These are phyloP conservation scores for Mycena latifolia DNA, from an alignment of 768 basidiomycete genomes.

Conservation along the genomic window DNA sequence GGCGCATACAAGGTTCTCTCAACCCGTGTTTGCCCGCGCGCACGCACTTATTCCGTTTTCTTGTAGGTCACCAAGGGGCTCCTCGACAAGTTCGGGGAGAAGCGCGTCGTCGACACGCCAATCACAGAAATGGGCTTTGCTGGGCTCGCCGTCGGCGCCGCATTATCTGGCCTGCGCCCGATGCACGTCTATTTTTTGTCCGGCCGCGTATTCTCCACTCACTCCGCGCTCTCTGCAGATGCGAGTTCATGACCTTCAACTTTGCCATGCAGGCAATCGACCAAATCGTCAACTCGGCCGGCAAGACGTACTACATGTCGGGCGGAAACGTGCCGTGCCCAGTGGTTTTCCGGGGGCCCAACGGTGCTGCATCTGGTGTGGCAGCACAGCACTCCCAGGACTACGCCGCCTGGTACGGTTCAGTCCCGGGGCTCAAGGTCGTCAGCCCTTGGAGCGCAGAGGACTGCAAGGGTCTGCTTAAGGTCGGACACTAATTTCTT, in stretches of 20 bases:
- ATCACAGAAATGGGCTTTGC: slow-evolving; percentile 99
- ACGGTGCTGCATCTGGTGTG: slow-evolving; percentile 98
- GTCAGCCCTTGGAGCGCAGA: slow-evolving; percentile 98
- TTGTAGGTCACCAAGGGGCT: slow-evolving; percentile 95
- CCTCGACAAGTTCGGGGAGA: slow-evolving; percentile 99
- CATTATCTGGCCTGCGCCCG: slow-evolving; percentile 93
- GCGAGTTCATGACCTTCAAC: slow-evolving; percentile 99
- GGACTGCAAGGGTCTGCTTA: slow-evolving; percentile 98
- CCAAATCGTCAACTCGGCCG: slow-evolving; percentile 99
- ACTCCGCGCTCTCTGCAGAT: slow-evolving; percentile 58
- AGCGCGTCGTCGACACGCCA: slow-evolving; percentile 96
- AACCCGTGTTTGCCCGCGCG: neutral
- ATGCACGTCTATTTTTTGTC: slow-evolving; percentile 63
- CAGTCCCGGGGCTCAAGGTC: slow-evolving; percentile 96
- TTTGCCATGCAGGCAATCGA: slow-evolving; percentile 99
- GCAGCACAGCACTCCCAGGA: slow-evolving; percentile 98
- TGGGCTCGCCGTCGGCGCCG: slow-evolving; percentile 95
- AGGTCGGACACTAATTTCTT: slow-evolving; percentile 63
- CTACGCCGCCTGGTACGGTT: slow-evolving; percentile 95
- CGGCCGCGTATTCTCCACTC: slow-evolving; percentile 32
- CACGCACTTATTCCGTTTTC: slow-evolving; percentile 17
- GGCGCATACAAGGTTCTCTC: slow-evolving; percentile 89
- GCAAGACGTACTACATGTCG: slow-evolving; percentile 99
- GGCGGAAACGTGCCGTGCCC: slow-evolving; percentile 99
- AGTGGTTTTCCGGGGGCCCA: slow-evolving; percentile 99